Conservation (phyloP, 2,329 filamentous ascomycete genomes). For the Fusarium sp. region DNA sequence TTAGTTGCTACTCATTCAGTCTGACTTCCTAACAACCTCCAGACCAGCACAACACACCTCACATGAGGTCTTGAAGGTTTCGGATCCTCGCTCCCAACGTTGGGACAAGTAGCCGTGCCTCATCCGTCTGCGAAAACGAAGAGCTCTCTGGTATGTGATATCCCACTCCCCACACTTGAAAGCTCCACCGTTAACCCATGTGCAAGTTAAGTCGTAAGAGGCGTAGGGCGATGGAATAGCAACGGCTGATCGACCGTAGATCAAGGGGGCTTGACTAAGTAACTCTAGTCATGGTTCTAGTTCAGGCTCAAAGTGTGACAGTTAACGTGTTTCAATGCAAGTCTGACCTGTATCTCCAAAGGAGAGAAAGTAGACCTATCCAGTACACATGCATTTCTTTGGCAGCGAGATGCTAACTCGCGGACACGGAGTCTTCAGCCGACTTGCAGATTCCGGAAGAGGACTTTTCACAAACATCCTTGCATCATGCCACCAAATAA, state of each 20-base stretch:
- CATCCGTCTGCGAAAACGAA: not conserved
- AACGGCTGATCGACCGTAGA: not conserved
- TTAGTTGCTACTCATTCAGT: fast-evolving
- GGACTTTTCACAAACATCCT: not conserved
- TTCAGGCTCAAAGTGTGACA: not conserved
- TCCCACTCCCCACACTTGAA: not conserved
- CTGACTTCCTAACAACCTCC: not conserved
- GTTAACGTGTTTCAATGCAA: not conserved
- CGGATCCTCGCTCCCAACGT: not conserved
- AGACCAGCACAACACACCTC: not conserved
- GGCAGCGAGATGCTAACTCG: not conserved
- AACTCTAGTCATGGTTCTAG: not conserved
- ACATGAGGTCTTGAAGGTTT: too few species aligned
- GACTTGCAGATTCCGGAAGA: not conserved
- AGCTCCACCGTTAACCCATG: not conserved
- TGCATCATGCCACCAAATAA: not conserved
- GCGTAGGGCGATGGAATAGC: not conserved
- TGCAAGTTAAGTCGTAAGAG: not conserved
- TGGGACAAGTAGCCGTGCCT: not conserved
- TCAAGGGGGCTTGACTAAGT: not conserved
- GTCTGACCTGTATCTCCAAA: not conserved
- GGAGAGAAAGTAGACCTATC: not conserved
- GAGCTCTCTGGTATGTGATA: constrained; percentile 26
- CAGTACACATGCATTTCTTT: not conserved
- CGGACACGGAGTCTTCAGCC: not conserved